phyloP scores from a whole-genome alignment of 2,329 filamentous ascomycete species.

The Aureobasidium sp. region DNA sequence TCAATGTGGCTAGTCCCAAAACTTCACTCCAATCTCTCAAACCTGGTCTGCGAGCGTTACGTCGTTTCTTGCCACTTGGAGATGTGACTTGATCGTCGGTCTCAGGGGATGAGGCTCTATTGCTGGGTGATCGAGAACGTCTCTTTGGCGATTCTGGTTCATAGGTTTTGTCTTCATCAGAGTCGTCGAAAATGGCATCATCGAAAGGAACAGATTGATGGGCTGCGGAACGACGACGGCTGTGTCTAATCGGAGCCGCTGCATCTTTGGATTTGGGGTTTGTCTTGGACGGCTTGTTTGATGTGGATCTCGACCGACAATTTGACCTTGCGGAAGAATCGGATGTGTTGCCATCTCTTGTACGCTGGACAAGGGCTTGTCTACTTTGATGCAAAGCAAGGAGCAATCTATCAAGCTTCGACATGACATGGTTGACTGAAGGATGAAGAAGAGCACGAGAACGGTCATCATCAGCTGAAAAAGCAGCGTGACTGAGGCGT shows the following conservation, averaged over 20 bases:
- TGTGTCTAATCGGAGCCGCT: not conserved
- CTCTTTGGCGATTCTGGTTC: not conserved
- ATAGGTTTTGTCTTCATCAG: slow-evolving; percentile 9
- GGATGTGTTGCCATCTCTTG: slow-evolving; percentile 5
- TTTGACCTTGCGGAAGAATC: slow-evolving; percentile 3
- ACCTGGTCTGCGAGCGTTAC: slow-evolving; percentile 27
- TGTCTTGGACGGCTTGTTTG: not conserved
- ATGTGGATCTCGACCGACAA: not conserved
- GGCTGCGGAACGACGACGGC: not conserved
- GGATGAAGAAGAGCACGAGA: slow-evolving; percentile 61
- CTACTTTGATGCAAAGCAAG: slow-evolving; percentile 57
- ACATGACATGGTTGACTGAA: slow-evolving; percentile 61
- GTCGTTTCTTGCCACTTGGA: not conserved
- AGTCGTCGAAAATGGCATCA: slow-evolving; percentile 1
- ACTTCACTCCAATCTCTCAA: slow-evolving; percentile 80
- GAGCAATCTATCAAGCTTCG: slow-evolving; percentile 62
- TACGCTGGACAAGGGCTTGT: slow-evolving; percentile 20
- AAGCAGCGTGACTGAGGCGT: slow-evolving; percentile 37
- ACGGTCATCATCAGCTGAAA: slow-evolving; percentile 64
- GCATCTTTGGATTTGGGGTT: not conserved
- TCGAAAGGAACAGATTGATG: not conserved
- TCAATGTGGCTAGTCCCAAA: slow-evolving; percentile 67
- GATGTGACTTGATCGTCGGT: not conserved
- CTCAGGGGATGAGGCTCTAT: not conserved
- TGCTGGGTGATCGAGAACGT: not conserved